Evolutionary conservation across 108 stramenopile species (phyloP), one percentile per base, ranked within the genome.

Genomic region (Cyclostephanos tholiformis): DNA sequence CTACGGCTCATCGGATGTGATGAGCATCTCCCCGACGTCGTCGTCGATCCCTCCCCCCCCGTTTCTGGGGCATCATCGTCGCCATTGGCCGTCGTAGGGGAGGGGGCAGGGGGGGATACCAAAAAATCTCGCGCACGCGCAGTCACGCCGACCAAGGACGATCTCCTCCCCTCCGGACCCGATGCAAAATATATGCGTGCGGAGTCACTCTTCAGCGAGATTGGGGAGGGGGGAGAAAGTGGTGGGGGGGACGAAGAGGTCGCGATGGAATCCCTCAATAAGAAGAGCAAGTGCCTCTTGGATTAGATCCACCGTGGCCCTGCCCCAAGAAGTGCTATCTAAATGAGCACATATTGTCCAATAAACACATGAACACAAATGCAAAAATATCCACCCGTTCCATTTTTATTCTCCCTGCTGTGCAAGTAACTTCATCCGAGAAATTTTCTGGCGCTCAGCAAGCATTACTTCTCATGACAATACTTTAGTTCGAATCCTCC

Each of bases 81-180:
- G n/a, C n/a, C n/a, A n/a, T n/a, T n/a, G n/a, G n/a, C n/a, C 29
- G 23, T 26, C 25, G 56, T 0, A 26, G 30, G 2, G 17, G 38
- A 22, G 41, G 19, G 4, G 61, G 12, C 1, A 0, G 59, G 36
- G 61, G 19, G 11, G n/a, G 38, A 27, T 17, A 1, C 57, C 29
- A n/a, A 27, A 32, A 16, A 20, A 20, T 53, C 57, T 9, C 57
- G 30, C 29, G 29, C n/a, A 19, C 61, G 61, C 30, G 35, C 61
- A 39, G 61, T 62, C 41, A 62, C 61, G 2, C 61, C 61, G 10
- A 62, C 41, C 17, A 62, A 62, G 61, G 38, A 38, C 1, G 61
- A 62, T 5, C 53, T 55, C 44, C 14, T 16, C 44, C 44, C 44
- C 44, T 16, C 44, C 16, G 44, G 44, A 14, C 44, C 44, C 44